Evolutionary conservation across 306 rosid species (phyloP).

Genomic region (Oxytropis ochrocephala): DNA sequence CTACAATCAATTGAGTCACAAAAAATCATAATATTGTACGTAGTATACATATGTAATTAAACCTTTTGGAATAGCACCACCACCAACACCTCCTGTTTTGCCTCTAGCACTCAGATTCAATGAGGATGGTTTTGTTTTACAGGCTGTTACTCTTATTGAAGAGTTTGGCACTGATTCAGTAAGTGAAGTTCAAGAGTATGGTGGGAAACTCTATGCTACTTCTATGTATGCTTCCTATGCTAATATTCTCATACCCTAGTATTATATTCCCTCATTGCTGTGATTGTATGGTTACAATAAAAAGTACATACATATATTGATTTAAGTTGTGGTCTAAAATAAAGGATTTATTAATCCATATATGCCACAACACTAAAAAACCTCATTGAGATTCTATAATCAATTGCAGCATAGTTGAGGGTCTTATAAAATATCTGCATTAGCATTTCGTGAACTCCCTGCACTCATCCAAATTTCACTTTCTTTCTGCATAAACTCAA

Average conservation of each 20-base stretch:
- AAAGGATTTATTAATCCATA: not conserved
- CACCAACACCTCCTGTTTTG: constrained; percentile 1
- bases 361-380: not conserved
- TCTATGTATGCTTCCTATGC: constrained; percentile 13
- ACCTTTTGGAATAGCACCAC: constrained; percentile 11
- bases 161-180: constrained; percentile 18
- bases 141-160: constrained; percentile 16
- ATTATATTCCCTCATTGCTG: not conserved
- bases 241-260: not conserved
- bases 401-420: not conserved
- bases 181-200: constrained; percentile 31
- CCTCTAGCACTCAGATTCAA: constrained; percentile 23
- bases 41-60: too few species aligned
- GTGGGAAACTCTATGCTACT: constrained; percentile 12
- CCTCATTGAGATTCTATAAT: constrained; percentile 2
- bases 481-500: not conserved
- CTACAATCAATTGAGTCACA: too few species aligned
- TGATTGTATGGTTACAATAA: not conserved
- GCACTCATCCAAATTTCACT: not conserved
- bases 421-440: not conserved
- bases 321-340: not conserved
- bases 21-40: too few species aligned
- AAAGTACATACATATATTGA: not conserved
- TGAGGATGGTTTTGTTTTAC: not conserved
- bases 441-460: not conserved